Conservation (phyloP, 192 early-diverging fungal genomes). For the Mortierella antarctica region DNA sequence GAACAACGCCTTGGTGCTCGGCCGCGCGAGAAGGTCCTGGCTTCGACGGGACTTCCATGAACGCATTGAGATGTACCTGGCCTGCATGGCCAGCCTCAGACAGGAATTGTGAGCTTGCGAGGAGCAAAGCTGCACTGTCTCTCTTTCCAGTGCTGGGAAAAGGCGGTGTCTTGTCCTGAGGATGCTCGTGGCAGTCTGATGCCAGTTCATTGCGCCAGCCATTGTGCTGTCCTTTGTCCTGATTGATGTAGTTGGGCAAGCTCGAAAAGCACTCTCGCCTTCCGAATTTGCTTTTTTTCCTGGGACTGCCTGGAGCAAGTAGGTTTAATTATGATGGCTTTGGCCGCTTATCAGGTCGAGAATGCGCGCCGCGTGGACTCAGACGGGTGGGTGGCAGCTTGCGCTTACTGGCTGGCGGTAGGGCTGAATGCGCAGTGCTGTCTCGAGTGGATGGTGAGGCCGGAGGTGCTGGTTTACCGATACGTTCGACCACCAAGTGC, state of each 20-base stretch:
- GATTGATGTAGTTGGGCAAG: neutral
- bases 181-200: conserved; percentile 1
- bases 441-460: too few species aligned
- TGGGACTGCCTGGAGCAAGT: too few species aligned
- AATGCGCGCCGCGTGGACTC: too few species aligned
- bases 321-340: too few species aligned
- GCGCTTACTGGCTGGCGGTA: neutral
- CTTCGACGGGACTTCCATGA: conserved; percentile 7
- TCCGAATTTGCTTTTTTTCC: too few species aligned
- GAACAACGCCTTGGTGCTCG: neutral
- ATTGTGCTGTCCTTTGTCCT: conserved; percentile 9
- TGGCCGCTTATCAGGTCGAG: too few species aligned
- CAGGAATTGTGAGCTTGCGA: neutral
- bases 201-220: conserved; percentile 15
- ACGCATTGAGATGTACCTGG: conserved; percentile 7
- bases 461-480: too few species aligned
- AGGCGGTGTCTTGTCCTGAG: conserved; percentile 1
- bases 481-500: conserved; percentile 3
- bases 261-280: too few species aligned
- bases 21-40: neutral
- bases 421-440: neutral
- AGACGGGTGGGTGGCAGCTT: too few species aligned
- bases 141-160: neutral
- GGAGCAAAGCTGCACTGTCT: neutral
- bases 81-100: neutral